Percentiles rank a stretch among this genome's conserved stretches.
phyloP scores from a whole-genome alignment of 2,329 filamentous ascomycete species.

The Fusarium euwallaceae region DNA sequence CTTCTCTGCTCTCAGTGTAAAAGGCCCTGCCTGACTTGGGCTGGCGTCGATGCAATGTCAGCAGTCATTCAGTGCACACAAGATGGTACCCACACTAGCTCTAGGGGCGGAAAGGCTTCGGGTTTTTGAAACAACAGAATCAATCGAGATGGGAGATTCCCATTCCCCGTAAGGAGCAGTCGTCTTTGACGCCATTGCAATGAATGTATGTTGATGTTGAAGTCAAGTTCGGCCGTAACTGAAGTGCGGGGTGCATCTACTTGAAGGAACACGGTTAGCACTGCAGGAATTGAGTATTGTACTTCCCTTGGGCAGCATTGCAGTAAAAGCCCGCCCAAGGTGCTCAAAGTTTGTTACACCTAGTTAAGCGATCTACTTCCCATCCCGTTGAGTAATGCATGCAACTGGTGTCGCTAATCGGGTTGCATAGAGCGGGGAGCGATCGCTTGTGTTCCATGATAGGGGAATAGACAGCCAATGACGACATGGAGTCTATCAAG shows the following conservation, averaged over 20 bases:
- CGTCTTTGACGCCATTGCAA: slow-evolving; percentile 26
- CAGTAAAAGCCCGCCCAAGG: not conserved
- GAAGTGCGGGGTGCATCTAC: slow-evolving; percentile 28
- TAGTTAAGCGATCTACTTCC: not conserved
- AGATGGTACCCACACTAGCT: slow-evolving; percentile 49
- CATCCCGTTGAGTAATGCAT: not conserved
- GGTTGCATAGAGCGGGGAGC: too few species aligned
- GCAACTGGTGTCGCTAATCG: not conserved
- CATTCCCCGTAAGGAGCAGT: slow-evolving; percentile 55
- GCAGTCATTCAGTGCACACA: not conserved
- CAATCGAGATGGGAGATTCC: slow-evolving; percentile 55
- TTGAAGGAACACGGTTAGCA: not conserved
- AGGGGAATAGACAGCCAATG: too few species aligned
- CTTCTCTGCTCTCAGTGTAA: slow-evolving; percentile 54
- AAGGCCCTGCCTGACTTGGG: slow-evolving; percentile 51
- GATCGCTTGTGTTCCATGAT: too few species aligned
- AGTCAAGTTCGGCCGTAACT: slow-evolving; percentile 2
- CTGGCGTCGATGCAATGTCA: slow-evolving; percentile 32
- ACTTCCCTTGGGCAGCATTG: not conserved
- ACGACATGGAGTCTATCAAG: too few species aligned
- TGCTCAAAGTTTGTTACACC: not conserved
- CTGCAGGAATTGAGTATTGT: not conserved
- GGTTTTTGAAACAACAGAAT: slow-evolving; percentile 53
- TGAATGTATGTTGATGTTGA: slow-evolving; percentile 21
- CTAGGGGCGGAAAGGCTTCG: slow-evolving; percentile 52